phyloP scores from a whole-genome alignment of 257 asterid species.

The Solanum stenotomum region DNA sequence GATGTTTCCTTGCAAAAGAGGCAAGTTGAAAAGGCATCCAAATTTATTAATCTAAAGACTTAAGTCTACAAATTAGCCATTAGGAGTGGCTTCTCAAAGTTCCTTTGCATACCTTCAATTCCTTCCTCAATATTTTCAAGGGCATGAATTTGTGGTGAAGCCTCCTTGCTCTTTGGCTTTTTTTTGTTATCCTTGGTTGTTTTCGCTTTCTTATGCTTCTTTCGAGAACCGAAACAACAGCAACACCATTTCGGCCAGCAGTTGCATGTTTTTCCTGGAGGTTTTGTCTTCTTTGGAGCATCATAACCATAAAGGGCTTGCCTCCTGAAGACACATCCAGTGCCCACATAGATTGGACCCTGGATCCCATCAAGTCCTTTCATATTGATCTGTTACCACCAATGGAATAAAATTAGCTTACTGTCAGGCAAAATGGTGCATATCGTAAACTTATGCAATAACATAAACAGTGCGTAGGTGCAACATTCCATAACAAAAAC shows the following conservation, averaged over 20 bases:
- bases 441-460: not conserved
- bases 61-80: not conserved
- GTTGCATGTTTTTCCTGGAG: constrained; percentile 91
- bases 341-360: constrained; percentile 96
- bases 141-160: constrained; percentile 87
- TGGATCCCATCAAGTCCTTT: constrained; percentile 98
- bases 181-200: constrained; percentile 51
- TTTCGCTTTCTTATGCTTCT: constrained; percentile 50
- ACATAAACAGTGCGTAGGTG: not conserved
- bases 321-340: constrained; percentile 94
- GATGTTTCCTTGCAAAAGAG: not conserved
- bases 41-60: not conserved
- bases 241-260: constrained; percentile 87
- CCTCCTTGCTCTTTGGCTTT: constrained; percentile 54
- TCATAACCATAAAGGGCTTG: constrained; percentile 92
- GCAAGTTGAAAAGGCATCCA: not conserved
- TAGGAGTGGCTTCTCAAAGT: not conserved
- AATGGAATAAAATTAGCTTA: constrained; percentile 6
- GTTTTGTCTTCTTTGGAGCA: constrained; percentile 84
- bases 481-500: not conserved
- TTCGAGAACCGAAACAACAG: constrained; percentile 48
- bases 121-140: constrained; percentile 97
- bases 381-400: constrained; percentile 67
- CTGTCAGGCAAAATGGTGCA: not conserved
- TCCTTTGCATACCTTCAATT: constrained; percentile 55